These are phyloP conservation scores for Mycena capillaripes DNA, from an alignment of 768 basidiomycete species.

Conservation along the genomic window DNA sequence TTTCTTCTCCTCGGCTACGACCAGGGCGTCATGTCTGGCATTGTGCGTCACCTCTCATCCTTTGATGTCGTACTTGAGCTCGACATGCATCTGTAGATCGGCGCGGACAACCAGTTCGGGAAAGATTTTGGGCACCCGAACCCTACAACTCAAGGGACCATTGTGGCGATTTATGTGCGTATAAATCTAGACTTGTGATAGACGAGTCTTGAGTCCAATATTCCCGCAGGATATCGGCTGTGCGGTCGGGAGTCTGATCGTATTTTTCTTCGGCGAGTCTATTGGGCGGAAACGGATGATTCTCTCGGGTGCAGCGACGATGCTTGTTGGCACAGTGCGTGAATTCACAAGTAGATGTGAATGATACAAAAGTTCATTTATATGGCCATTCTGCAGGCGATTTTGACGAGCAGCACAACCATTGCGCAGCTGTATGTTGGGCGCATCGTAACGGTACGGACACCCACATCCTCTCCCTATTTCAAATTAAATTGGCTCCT, in stretches of 20 bases:
- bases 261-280: constrained; percentile 54
- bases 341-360: too few species aligned
- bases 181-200: background rate
- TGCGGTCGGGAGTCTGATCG: constrained; percentile 52
- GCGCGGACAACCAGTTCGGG: constrained; percentile 58
- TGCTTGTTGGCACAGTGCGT: constrained; percentile 55
- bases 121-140: constrained; percentile 53
- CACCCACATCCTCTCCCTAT: background rate
- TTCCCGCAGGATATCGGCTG: constrained; percentile 54
- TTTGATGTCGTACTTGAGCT: too few species aligned
- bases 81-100: constrained; percentile 47
- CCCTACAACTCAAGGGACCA: constrained; percentile 54
- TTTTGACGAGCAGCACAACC: constrained; percentile 55
- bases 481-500: background rate
- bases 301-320: constrained; percentile 51
- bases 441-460: constrained; percentile 53
- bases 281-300: constrained; percentile 57
- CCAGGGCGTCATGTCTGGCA: constrained; percentile 59
- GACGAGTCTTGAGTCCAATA: background rate
- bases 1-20: constrained; percentile 55
- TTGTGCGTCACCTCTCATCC: constrained; percentile 40
- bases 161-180: constrained; percentile 55
- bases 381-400: constrained; percentile 41
- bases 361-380: background rate
- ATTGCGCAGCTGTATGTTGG: constrained; percentile 54